These are phyloP conservation scores for Tulasnella sp. DNA, from an alignment of 768 basidiomycete genomes.

Conservation along the genomic window DNA sequence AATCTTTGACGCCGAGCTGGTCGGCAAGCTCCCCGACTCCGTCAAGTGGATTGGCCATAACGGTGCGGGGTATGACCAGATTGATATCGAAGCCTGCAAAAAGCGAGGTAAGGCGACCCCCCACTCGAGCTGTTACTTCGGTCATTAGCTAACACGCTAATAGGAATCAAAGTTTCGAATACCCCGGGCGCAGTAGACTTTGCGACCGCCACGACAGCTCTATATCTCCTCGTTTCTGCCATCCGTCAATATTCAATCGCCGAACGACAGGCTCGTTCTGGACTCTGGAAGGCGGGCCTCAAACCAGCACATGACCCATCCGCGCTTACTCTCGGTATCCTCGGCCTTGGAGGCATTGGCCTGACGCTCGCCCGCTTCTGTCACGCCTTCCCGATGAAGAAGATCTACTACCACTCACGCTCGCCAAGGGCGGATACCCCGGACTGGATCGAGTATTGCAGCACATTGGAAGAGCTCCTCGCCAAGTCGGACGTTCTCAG, in stretches of 20 bases:
- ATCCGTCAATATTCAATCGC: conserved; percentile 67
- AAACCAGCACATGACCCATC: conserved; percentile 59
- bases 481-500: conserved; percentile 75
- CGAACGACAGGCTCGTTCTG: conserved; percentile 47
- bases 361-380: conserved; percentile 64
- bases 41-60: conserved; percentile 90
- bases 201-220: conserved; percentile 82
- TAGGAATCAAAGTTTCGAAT: conserved; percentile 78
- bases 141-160: not conserved
- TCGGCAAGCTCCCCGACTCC: conserved; percentile 59
- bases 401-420: conserved; percentile 72
- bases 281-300: conserved; percentile 57
- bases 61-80: conserved; percentile 88
- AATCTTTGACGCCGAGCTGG: conserved; percentile 73
- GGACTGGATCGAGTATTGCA: conserved; percentile 71
- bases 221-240: conserved; percentile 76
- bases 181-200: conserved; percentile 89
- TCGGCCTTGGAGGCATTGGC: conserved; percentile 77
- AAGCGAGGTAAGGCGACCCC: conserved; percentile 52
- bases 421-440: conserved; percentile 57
- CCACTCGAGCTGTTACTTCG: not conserved
- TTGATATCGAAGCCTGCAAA: conserved; percentile 72
- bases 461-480: conserved; percentile 58
- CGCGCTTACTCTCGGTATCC: conserved; percentile 64
- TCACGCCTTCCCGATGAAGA: conserved; percentile 82